Evolutionary conservation across 164 flowering plant species (phyloP).

Genomic region (Vitis amurensis): DNA sequence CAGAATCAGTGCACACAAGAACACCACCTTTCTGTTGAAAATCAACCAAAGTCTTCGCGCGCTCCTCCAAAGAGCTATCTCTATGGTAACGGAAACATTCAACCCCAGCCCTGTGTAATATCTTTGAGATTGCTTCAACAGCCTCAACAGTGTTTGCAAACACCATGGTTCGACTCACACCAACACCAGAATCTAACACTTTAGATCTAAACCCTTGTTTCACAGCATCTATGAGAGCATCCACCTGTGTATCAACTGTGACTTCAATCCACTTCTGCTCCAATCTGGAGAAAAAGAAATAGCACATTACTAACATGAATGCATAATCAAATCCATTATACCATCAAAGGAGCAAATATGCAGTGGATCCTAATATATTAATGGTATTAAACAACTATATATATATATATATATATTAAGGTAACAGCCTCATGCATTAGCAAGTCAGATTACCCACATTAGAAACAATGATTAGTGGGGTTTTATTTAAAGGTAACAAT

Average conservation of each 20-base stretch:
- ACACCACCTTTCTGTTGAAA: slow-evolving; percentile 81
- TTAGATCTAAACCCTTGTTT: slow-evolving; percentile 34
- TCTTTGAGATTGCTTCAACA: slow-evolving; percentile 80
- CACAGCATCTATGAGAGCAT: slow-evolving; percentile 76
- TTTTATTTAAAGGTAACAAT: no score
- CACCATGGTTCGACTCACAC: slow-evolving; percentile 74
- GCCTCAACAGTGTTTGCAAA: slow-evolving; percentile 98
- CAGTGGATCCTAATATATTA: no score
- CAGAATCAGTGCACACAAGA: slow-evolving; percentile 97
- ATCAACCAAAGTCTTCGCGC: slow-evolving; percentile 54
- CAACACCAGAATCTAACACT: slow-evolving; percentile 23
- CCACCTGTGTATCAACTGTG: slow-evolving; percentile 76
- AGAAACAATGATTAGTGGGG: no score
- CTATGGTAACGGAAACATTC: slow-evolving; percentile 77
- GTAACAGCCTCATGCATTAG: no score
- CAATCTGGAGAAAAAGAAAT: slow-evolving; percentile 43
- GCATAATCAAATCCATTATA: neutral
- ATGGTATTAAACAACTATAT: neutral
- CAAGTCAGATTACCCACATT: no score
- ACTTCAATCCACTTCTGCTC: slow-evolving; percentile 91
- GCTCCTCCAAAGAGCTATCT: slow-evolving; percentile 67
- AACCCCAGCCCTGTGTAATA: slow-evolving; percentile 62
- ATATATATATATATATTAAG: neutral
- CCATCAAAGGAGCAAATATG: neutral
- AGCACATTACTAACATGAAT: neutral